Conservation (phyloP, 208 protist species). For the Balamuthia mandrillaris region DNA sequence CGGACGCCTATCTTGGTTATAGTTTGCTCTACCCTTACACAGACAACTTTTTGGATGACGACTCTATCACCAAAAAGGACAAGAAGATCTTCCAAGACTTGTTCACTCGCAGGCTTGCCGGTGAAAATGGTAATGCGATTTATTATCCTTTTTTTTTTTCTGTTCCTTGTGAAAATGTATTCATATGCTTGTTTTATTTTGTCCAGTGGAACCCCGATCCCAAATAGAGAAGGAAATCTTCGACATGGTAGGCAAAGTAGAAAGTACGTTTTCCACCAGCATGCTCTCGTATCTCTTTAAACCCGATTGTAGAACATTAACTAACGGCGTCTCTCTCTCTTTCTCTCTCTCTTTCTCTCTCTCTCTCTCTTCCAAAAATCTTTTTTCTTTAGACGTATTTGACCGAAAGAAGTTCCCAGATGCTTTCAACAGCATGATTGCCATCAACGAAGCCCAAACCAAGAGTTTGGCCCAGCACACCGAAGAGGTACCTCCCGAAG, state of each 20-base stretch:
- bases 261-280: neutral
- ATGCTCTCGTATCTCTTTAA: neutral
- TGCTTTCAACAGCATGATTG: slow-evolving; percentile 25
- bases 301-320: no score
- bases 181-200: no score
- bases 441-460: slow-evolving; percentile 34
- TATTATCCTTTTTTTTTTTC: no score
- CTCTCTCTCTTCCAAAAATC: no score
- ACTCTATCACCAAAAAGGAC: slow-evolving; percentile 14
- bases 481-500: neutral
- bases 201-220: slow-evolving; percentile 3
- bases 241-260: slow-evolving; percentile 11
- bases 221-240: slow-evolving; percentile 11
- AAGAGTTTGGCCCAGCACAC: slow-evolving; percentile 20
- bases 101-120: slow-evolving; percentile 4
- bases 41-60: slow-evolving; percentile 29
- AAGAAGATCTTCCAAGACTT: slow-evolving; percentile 24
- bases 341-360: no score
- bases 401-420: slow-evolving; percentile 15
- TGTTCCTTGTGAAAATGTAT: no score
- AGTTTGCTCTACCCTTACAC: slow-evolving; percentile 21
- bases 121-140: no score
- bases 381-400: slow-evolving; percentile 14
- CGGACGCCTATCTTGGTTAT: slow-evolving; percentile 22
- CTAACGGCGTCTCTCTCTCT: no score